Evolutionary conservation across 257 asterid genomes (phyloP), one percentile per base, ranked within the genome.

Genomic region (Penstemon newberryi): DNA sequence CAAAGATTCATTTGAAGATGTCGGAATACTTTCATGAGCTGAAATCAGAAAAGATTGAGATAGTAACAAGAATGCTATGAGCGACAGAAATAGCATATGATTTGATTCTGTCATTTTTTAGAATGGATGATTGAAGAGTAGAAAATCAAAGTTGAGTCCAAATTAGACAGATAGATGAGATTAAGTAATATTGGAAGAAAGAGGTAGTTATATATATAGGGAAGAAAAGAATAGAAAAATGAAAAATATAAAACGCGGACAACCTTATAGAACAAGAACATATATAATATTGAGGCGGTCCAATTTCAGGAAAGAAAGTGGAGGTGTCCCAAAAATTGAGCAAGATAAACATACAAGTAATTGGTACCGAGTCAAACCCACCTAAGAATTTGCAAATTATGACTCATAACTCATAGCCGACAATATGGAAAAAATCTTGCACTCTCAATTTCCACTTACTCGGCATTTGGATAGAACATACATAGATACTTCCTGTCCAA

Each of bases 1-100:
- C 61, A 46, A 10, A 38, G 70, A 13, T 69, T 54, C 66, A 38
- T 49, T n/a, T 0, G 55, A 55, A 57, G 59, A 37, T 51, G 60
- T 69, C 5, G 70, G 56, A 64, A 15, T 44, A 33, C 13, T 50
- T 38, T 50, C 63, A 39, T 11, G 18, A 59, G 76, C 73, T 3
- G 65, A 49, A 40, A 71, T 42, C 8, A 62, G 51, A 41, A 42
- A 68, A 63, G 67, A 18, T 43, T 39, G 73, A 13, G 78, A 63
- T 5, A 67, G 56, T 10, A 75, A 40, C 71, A 79, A 57, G 62
- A 68, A 18, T 62, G 78, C 62, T 39, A 68, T 18, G 36, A 75
- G 54, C 11, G 57, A 67, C 4, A 66, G 40, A 41, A 54, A 67
- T 18, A 67, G 1, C 54, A 41, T 36, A 52, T 19, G 55, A 45